Evolutionary conservation across 2,329 filamentous ascomycete genomes (phyloP).

Genomic region (Gliomastix tumulicola): DNA sequence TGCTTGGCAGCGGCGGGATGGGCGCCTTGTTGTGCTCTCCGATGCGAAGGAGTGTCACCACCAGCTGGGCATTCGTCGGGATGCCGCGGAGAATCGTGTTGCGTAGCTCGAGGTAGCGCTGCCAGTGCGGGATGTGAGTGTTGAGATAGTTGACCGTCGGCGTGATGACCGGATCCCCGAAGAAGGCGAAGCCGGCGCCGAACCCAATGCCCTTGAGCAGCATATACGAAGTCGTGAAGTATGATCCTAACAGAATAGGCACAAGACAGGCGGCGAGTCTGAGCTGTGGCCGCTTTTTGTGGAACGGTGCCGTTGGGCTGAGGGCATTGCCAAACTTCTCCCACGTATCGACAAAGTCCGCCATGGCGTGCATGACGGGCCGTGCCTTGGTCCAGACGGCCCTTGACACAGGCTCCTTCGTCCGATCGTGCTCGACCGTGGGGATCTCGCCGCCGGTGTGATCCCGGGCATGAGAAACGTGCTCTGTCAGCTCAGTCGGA

Average conservation of each 20-base stretch:
- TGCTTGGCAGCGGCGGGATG: slow-evolving; percentile 50
- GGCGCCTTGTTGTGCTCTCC: slow-evolving; percentile 78
- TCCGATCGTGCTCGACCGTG: slow-evolving; percentile 52
- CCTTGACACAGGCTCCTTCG: slow-evolving; percentile 69
- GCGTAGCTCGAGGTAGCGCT: slow-evolving; percentile 65
- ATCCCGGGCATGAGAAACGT: slow-evolving; percentile 31
- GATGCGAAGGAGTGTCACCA: slow-evolving; percentile 72
- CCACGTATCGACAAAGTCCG: slow-evolving; percentile 41
- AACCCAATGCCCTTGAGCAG: slow-evolving; percentile 61
- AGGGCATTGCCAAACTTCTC: slow-evolving; percentile 48
- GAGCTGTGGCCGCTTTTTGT: slow-evolving; percentile 40
- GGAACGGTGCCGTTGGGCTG: slow-evolving; percentile 59
- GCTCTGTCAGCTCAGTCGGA: slow-evolving; percentile 25
- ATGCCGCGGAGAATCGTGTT: slow-evolving; percentile 76
- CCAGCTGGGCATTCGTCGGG: slow-evolving; percentile 79
- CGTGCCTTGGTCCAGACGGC: slow-evolving; percentile 72
- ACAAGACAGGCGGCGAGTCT: slow-evolving; percentile 45
- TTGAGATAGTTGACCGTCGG: slow-evolving; percentile 54
- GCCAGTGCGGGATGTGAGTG: slow-evolving; percentile 61
- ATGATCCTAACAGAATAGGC: slow-evolving; percentile 43
- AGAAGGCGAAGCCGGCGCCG: slow-evolving; percentile 67
- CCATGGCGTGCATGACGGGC: slow-evolving; percentile 57
- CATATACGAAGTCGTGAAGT: slow-evolving; percentile 50
- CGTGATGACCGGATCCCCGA: slow-evolving; percentile 68
- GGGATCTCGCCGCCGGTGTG: slow-evolving; percentile 39